Evolutionary conservation across 75 land plant genomes (phyloP).

Genomic region (Pseudotsuga menziesii): DNA sequence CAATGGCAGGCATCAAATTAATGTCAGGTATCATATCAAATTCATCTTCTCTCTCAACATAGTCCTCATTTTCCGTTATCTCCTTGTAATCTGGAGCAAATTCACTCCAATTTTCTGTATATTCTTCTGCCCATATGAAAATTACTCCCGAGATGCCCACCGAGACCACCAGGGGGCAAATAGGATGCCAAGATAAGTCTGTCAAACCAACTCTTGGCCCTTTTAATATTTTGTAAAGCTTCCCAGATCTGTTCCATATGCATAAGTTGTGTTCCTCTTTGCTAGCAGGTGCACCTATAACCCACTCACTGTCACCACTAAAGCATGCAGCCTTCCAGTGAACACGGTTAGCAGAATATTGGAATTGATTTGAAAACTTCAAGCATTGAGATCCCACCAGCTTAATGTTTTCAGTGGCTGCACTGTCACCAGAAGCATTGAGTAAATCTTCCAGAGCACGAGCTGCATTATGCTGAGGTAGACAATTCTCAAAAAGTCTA

Average conservation of each 20-base stretch:
- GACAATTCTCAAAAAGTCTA: constrained; percentile 7
- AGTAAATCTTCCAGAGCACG: constrained; percentile 33
- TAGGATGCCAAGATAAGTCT: constrained; percentile 95
- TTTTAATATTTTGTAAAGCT: constrained; percentile 79
- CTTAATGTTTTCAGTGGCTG: constrained; percentile 40
- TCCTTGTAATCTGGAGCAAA: constrained; percentile 99
- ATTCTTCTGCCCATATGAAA: constrained; percentile 94
- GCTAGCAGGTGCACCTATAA: constrained; percentile 76
- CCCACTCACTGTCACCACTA: constrained; percentile 93
- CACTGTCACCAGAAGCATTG: constrained; percentile 14
- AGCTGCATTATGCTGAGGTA: constrained; percentile 54
- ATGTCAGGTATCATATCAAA: constrained; percentile 39
- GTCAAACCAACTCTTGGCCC: constrained; percentile 85
- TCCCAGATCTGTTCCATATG: constrained; percentile 81
- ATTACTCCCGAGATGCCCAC: constrained; percentile 77
- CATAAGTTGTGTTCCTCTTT: constrained; percentile 94
- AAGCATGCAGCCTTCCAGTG: constrained; percentile 94
- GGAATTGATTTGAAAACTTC: constrained; percentile 58
- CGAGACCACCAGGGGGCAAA: constrained; percentile 78
- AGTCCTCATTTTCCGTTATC: constrained; percentile 96
- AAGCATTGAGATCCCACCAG: constrained; percentile 52
- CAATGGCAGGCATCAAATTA: constrained; percentile 65
- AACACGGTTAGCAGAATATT: constrained; percentile 61
- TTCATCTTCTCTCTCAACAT: constrained; percentile 94
- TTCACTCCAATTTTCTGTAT: constrained; percentile 98